phyloP scores from a whole-genome alignment of 2,329 filamentous ascomycete genomes.

The Aspergillus piperis region DNA sequence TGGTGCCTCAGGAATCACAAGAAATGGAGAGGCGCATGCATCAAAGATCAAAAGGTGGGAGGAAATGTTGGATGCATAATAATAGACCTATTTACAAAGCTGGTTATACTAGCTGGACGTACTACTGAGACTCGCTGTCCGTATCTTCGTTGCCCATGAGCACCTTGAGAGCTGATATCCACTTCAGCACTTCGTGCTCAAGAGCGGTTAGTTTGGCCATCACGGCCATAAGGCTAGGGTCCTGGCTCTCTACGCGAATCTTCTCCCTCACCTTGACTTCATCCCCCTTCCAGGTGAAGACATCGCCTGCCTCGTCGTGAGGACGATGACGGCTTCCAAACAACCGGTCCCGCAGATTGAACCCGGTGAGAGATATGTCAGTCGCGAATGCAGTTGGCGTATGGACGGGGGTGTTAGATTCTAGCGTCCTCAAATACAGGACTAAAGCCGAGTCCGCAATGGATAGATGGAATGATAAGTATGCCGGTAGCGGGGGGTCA shows the following conservation, averaged over 20 bases:
- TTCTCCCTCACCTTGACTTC: constrained; percentile 89
- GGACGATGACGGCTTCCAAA: constrained; percentile 57
- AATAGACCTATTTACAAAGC: background rate
- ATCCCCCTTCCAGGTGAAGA: constrained; percentile 69
- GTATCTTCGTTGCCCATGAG: constrained; percentile 70
- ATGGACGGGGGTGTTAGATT: constrained; percentile 61
- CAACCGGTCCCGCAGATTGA: constrained; percentile 60
- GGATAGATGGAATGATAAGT: constrained; percentile 71
- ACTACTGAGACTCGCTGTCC: constrained; percentile 34
- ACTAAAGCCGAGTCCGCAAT: constrained; percentile 71
- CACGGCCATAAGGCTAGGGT: constrained; percentile 80
- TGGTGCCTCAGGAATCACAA: background rate
- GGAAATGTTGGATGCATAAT: background rate
- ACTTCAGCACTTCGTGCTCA: constrained; percentile 69
- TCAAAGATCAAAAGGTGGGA: background rate
- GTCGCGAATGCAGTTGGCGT: constrained; percentile 67
- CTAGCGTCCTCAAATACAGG: constrained; percentile 68
- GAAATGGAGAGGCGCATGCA: background rate
- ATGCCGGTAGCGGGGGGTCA: constrained; percentile 62
- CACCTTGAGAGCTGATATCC: constrained; percentile 70
- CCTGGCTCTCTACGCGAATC: constrained; percentile 81
- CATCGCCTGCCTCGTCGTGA: constrained; percentile 77
- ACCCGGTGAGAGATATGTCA: constrained; percentile 62
- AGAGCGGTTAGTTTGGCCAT: constrained; percentile 81
- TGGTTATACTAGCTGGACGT: background rate